Conservation (phyloP, 345 rosid species). For the Lumnitzera racemosa region DNA sequence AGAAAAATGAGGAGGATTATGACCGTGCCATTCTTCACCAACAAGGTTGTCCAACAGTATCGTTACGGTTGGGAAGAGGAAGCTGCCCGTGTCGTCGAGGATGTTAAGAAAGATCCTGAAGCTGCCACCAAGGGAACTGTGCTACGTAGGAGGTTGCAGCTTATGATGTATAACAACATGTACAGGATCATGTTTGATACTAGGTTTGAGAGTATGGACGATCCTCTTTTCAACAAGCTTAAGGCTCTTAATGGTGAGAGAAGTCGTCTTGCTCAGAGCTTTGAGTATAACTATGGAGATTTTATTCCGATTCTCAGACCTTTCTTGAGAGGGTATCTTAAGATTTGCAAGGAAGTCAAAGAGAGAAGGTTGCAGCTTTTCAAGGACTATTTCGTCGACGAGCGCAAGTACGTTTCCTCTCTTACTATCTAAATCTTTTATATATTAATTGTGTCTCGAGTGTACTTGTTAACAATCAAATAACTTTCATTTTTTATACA, state of each 20-base stretch:
- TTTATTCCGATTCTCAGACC: conserved; percentile 95
- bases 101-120: conserved; percentile 63
- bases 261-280: conserved; percentile 90
- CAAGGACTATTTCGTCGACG: conserved; percentile 90
- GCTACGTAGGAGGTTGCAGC: conserved; percentile 64
- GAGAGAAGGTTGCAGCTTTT: conserved; percentile 69
- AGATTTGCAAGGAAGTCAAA: conserved; percentile 84
- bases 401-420: conserved; percentile 51
- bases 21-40: conserved; percentile 98
- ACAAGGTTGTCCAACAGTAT: conserved; percentile 79
- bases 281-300: conserved; percentile 91
- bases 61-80: conserved; percentile 68
- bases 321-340: conserved; percentile 82
- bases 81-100: conserved; percentile 66
- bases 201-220: conserved; percentile 82
- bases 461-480: too few species aligned
- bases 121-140: conserved; percentile 71
- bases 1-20: conserved; percentile 96
- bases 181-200: conserved; percentile 92
- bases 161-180: conserved; percentile 98
- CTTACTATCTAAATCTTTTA: too few species aligned
- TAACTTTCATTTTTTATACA: too few species aligned
- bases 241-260: conserved; percentile 96
- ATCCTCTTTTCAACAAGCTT: conserved; percentile 63
- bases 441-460: too few species aligned